phyloP scores from a whole-genome alignment of 164 flowering plant genomes.

The Vitis cinerea region DNA sequence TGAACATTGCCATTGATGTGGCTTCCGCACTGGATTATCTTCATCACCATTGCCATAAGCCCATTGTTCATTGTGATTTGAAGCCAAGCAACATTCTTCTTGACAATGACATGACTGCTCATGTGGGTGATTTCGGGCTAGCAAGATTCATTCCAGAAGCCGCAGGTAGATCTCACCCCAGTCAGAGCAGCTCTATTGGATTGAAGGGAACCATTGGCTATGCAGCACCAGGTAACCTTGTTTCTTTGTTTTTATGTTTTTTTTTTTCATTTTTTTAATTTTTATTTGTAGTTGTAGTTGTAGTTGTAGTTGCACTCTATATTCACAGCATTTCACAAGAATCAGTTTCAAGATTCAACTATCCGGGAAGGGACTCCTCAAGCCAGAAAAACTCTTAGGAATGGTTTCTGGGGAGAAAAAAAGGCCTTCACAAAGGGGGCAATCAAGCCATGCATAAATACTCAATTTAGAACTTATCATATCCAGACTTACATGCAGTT shows the following conservation, averaged over 20 bases:
- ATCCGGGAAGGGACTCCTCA: no score
- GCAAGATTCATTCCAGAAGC: slow-evolving; percentile 13
- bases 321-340: neutral
- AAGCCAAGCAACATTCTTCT: slow-evolving; percentile 36
- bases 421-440: no score
- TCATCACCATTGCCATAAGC: slow-evolving; percentile 17
- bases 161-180: neutral
- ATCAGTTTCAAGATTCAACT: neutral
- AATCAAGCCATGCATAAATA: neutral
- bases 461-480: neutral
- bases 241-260: neutral
- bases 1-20: slow-evolving; percentile 30
- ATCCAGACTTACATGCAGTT: neutral
- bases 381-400: no score
- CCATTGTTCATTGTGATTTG: slow-evolving; percentile 31
- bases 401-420: no score
- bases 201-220: slow-evolving; percentile 28
- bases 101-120: slow-evolving; percentile 28
- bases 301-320: neutral
- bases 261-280: neutral
- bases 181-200: slow-evolving; percentile 9
- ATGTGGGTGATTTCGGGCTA: slow-evolving; percentile 34
- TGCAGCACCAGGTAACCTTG: slow-evolving; percentile 25
- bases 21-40: slow-evolving; percentile 39
- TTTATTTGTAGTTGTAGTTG: neutral